Percentiles rank a stretch among this genome's conserved stretches.
Conservation (phyloP, 1,284 basidiomycete genomes). For the Ganoderma leucocontextum region DNA sequence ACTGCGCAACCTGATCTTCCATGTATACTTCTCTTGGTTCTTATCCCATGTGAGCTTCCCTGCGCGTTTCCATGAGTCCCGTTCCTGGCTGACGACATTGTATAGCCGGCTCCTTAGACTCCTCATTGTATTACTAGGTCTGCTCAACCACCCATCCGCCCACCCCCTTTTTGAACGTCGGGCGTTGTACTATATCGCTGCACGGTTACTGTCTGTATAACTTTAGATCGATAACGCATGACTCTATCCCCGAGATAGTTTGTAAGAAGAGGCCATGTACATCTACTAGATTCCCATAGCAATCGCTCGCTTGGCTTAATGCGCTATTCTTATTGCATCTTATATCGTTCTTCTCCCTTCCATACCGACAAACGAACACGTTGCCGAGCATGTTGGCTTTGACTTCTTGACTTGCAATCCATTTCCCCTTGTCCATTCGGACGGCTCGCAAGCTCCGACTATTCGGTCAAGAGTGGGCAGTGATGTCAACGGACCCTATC, state of each 20-base stretch:
- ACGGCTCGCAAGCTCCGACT: not conserved
- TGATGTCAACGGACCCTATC: not conserved
- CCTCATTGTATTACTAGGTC: conserved; percentile 15
- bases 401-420: not conserved
- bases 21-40: not conserved
- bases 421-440: not conserved
- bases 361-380: not conserved
- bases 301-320: conserved; percentile 5
- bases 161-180: not conserved
- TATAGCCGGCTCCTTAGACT: not conserved
- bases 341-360: not conserved
- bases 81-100: conserved; percentile 1
- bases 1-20: not conserved
- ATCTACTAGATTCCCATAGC: conserved; percentile 8
- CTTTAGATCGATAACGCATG: conserved; percentile 3
- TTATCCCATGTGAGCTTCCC: conserved; percentile 7
- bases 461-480: not conserved
- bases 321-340: conserved; percentile 2
- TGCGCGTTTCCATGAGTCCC: not conserved
- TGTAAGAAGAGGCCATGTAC: not conserved
- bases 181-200: conserved; percentile 3
- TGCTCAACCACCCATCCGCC: conserved; percentile 5
- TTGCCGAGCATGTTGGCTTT: not conserved
- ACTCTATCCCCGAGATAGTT: not conserved
- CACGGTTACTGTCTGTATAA: conserved; percentile 8